Evolutionary conservation across 495 filamentous ascomycete genomes (phyloP).

Genomic region (Pseudoneurospora amorphoporcata): DNA sequence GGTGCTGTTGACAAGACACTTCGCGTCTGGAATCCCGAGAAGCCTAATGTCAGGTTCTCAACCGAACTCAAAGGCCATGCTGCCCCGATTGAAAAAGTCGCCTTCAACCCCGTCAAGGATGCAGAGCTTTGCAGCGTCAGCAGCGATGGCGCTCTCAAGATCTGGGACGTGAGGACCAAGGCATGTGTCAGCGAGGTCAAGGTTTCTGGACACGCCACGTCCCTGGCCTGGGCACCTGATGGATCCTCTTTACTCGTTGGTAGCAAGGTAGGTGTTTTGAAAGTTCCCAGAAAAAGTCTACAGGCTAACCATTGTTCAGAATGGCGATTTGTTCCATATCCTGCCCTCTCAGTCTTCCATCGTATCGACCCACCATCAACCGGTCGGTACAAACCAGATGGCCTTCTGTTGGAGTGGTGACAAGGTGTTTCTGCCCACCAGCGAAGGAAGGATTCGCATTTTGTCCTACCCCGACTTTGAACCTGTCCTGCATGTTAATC

Average conservation of each 20-base stretch:
- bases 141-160: slow-evolving; percentile 71
- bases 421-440: slow-evolving; percentile 70
- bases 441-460: slow-evolving; percentile 73
- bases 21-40: slow-evolving; percentile 85
- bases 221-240: slow-evolving; percentile 79
- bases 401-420: slow-evolving; percentile 68
- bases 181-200: slow-evolving; percentile 67
- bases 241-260: slow-evolving; percentile 74
- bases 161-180: slow-evolving; percentile 90
- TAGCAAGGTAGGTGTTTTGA: slow-evolving; percentile 54
- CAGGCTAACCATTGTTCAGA: slow-evolving; percentile 30
- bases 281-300: not conserved
- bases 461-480: slow-evolving; percentile 57
- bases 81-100: slow-evolving; percentile 70
- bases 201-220: slow-evolving; percentile 73
- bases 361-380: slow-evolving; percentile 55
- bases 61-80: slow-evolving; percentile 80
- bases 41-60: slow-evolving; percentile 64
- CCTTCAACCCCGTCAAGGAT: slow-evolving; percentile 83
- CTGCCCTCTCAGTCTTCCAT: slow-evolving; percentile 40
- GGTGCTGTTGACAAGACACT: slow-evolving; percentile 73
- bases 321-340: slow-evolving; percentile 61
- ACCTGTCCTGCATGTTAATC: slow-evolving; percentile 31
- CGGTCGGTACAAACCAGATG: slow-evolving; percentile 69
- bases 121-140: slow-evolving; percentile 81